These are phyloP conservation scores for Rhynchosporium secalis DNA, from an alignment of 2,329 filamentous ascomycete genomes.

Conservation along the genomic window DNA sequence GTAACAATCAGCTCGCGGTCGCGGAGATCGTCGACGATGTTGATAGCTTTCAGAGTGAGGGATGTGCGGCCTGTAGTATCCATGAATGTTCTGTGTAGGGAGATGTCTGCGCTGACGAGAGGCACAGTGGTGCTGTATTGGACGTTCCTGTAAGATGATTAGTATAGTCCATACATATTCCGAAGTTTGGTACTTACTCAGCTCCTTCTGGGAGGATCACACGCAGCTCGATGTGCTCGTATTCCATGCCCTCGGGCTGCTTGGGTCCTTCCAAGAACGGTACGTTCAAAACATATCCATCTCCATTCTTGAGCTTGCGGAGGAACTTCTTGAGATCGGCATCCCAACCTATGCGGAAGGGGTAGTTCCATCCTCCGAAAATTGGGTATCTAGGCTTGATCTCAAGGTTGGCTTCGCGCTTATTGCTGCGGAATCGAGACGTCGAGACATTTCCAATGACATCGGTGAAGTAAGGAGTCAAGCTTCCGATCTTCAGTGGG, in stretches of 20 bases:
- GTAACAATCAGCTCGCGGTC: slow-evolving; percentile 81
- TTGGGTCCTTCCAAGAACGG: slow-evolving; percentile 93
- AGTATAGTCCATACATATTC: slow-evolving; percentile 44
- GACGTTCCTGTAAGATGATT: slow-evolving; percentile 62
- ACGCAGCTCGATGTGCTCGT: slow-evolving; percentile 75
- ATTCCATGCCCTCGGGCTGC: slow-evolving; percentile 81
- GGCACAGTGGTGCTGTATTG: slow-evolving; percentile 76
- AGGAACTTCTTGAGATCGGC: slow-evolving; percentile 77
- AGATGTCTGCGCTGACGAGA: slow-evolving; percentile 57
- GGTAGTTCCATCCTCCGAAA: slow-evolving; percentile 98
- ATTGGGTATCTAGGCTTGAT: slow-evolving; percentile 94
- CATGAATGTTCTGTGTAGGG: slow-evolving; percentile 84
- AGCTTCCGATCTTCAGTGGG: slow-evolving; percentile 75
- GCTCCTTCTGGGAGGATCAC: slow-evolving; percentile 91
- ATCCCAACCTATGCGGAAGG: slow-evolving; percentile 96
- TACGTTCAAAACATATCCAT: slow-evolving; percentile 82
- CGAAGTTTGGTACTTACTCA: slow-evolving; percentile 59
- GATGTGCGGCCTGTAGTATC: slow-evolving; percentile 88
- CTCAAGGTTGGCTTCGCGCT: slow-evolving; percentile 79
- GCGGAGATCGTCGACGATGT: slow-evolving; percentile 86
- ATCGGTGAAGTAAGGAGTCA: slow-evolving; percentile 91
- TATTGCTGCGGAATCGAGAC: slow-evolving; percentile 77
- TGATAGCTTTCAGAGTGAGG: slow-evolving; percentile 76
- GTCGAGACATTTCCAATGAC: slow-evolving; percentile 97
- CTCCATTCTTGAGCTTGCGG: slow-evolving; percentile 58